phyloP scores from a whole-genome alignment of 2,329 filamentous ascomycete species.

The Diplodia mutila region DNA sequence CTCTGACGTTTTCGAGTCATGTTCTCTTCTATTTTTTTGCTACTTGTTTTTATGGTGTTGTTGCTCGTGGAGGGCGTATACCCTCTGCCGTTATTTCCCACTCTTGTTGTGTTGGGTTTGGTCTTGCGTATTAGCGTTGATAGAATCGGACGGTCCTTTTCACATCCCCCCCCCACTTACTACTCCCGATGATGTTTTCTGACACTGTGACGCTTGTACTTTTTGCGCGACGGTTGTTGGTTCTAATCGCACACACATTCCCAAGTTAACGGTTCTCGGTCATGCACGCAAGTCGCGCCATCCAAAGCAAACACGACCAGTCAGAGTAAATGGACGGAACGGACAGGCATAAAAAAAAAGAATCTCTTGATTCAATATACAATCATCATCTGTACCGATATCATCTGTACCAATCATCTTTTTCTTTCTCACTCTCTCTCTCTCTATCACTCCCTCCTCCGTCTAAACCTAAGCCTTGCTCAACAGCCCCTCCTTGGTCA shows the following conservation, averaged over 20 bases:
- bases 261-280: no score
- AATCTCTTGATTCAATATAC: no score
- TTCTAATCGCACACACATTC: no score
- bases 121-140: constrained; percentile 19
- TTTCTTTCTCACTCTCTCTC: not conserved
- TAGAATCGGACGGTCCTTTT: constrained; percentile 7
- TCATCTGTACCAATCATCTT: not conserved
- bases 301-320: no score
- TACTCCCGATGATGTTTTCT: not conserved
- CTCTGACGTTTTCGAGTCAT: not conserved
- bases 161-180: no score
- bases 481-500: constrained; percentile 70
- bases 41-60: not conserved
- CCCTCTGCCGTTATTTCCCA: not conserved
- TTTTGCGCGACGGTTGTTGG: not conserved
- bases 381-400: not conserved
- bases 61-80: constrained; percentile 6
- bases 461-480: constrained; percentile 34
- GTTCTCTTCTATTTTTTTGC: not conserved
- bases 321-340: no score
- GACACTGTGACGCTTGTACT: not conserved
- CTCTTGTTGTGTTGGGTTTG: not conserved
- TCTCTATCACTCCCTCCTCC: not conserved
- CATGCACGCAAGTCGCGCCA: no score
- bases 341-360: no score